Conservation (phyloP, 176 grass and related monocot genomes). For the Oryza glaberrima region DNA sequence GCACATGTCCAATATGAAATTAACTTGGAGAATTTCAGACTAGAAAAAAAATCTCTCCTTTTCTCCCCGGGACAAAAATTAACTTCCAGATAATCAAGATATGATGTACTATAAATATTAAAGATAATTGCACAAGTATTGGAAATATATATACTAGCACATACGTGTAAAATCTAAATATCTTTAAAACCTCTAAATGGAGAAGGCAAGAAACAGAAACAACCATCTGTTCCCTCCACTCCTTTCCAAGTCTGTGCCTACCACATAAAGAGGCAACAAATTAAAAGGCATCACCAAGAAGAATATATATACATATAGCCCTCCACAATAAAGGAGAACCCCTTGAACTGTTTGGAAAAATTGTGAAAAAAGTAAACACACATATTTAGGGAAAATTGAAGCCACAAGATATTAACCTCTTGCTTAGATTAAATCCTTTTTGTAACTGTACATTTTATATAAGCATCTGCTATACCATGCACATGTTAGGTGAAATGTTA, state of each 20-base stretch:
- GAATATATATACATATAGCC: not conserved
- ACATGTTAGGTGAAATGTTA: not conserved
- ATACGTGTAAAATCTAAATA: not conserved
- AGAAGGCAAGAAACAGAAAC: not conserved
- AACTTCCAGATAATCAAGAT: not conserved
- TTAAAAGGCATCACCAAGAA: not conserved
- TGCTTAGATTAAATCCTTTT: no score
- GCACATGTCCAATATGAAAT: not conserved
- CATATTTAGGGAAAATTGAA: no score
- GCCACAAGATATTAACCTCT: no score
- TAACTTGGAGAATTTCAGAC: not conserved
- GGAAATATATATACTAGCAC: no score
- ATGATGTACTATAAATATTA: not conserved
- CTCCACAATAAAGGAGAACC: not conserved
- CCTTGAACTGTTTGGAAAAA: not conserved
- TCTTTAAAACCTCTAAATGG: not conserved
- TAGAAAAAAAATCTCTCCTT: not conserved
- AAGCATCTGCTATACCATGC: no score
- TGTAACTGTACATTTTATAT: no score
- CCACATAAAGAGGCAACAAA: not conserved
- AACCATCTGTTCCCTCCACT: not conserved
- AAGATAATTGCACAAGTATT: not conserved
- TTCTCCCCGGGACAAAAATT: not conserved
- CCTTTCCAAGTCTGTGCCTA: not conserved
- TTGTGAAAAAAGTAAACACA: not conserved